These are phyloP conservation scores for Vitis vinifera DNA, from an alignment of 164 flowering plant genomes.

Conservation along the genomic window DNA sequence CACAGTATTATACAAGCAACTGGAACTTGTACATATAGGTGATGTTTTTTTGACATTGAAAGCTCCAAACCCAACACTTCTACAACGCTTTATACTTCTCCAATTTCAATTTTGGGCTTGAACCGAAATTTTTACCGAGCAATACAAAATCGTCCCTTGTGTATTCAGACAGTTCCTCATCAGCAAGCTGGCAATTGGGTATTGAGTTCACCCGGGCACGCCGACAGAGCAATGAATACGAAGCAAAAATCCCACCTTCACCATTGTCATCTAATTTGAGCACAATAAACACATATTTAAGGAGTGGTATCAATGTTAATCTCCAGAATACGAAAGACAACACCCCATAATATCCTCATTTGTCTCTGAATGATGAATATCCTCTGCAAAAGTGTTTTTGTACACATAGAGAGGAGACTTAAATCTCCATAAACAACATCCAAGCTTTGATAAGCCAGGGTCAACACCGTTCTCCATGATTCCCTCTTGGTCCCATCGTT, in stretches of 20 bases:
- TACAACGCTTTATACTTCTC: conserved; percentile 60
- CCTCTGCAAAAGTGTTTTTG: conserved; percentile 68
- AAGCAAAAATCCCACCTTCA: conserved; percentile 81
- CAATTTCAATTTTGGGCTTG: conserved; percentile 48
- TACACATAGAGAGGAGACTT: conserved; percentile 67
- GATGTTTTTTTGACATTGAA: conserved; percentile 62
- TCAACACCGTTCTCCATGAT: conserved; percentile 61
- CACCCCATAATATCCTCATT: conserved; percentile 74
- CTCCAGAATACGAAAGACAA: conserved; percentile 70
- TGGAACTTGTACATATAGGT: conserved; percentile 73
- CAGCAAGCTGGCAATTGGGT: conserved; percentile 72
- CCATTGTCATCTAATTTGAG: conserved; percentile 75
- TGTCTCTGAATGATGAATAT: conserved; percentile 61
- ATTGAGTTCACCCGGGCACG: conserved; percentile 58
- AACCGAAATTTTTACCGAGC: conserved; percentile 20
- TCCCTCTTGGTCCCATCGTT: conserved; percentile 37
- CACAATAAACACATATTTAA: conserved; percentile 70
- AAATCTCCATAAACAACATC: conserved; percentile 79
- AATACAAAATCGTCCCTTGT: conserved; percentile 37
- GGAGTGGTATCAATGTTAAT: conserved; percentile 51
- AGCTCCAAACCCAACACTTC: conserved; percentile 73
- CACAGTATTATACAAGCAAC: conserved; percentile 69
- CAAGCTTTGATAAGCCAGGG: conserved; percentile 65
- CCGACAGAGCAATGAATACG: conserved; percentile 65
- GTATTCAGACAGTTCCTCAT: conserved; percentile 66